Evolutionary conservation across 345 rosid genomes (phyloP), one percentile per base, ranked within the genome.

Genomic region (Bruguiera gymnorhiza): DNA sequence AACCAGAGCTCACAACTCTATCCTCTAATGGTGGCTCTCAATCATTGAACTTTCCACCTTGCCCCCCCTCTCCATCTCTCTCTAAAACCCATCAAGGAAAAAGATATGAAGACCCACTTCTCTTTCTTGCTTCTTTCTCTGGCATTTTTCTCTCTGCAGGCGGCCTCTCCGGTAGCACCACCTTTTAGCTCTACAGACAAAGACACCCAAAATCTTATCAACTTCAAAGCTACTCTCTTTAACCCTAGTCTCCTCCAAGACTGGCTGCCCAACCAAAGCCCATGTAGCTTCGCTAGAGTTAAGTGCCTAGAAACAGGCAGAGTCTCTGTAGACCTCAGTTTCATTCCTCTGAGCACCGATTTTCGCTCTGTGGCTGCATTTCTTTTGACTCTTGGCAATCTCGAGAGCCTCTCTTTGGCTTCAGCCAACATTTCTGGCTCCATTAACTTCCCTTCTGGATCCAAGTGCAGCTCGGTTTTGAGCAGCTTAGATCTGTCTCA

Each of bases 401-500:
- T 94, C 43, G 95, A 88, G 76, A 77, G 81, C 57, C 81, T 94
- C 53, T 72, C 81, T 34, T 78, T 91, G 77, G 63, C 78, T 24
- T 50, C 78, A 24, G 52, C 83, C 16, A 74, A 88, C 73, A 70
- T 94, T 70, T 81, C 91, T 50, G 98, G 97, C 66, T 60, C 84
- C 69, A 74, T 94, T 65, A 69, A 85, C 36, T 66, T 81, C 69
- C 86, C 86, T 46, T 21, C 69, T 73, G 85, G 83, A 58, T 86
- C 88, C 76, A 86, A 79, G 76, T 94, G 98, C 80, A 82, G 97
- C 68, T 71, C 89, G 6, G 66, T 80, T 57, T 67, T 94, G 70
- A 75, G 76, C 69, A 75, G 57, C 78, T 72, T 94, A 64, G 98
- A 94, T 91, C 97, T 94, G 46, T 86, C 98, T 16, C 74, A 55